These are phyloP conservation scores for Hygrophoropsis aurantiaca DNA, from an alignment of 768 basidiomycete genomes.

Conservation along the genomic window DNA sequence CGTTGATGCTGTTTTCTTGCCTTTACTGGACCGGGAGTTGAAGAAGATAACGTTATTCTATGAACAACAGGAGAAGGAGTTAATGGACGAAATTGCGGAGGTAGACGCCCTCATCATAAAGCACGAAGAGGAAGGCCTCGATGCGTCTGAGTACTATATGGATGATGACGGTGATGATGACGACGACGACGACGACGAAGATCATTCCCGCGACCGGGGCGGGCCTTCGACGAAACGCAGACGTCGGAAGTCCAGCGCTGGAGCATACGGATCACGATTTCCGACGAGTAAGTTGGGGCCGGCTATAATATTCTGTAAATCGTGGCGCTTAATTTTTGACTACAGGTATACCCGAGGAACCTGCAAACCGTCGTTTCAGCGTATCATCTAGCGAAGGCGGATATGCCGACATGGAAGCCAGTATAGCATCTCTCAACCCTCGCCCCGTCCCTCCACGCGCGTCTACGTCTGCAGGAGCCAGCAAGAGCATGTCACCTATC, in stretches of 20 bases:
- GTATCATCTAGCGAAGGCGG: conserved; percentile 50
- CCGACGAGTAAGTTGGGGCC: conserved; percentile 23
- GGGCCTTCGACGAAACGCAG: conserved; percentile 25
- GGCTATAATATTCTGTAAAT: too few species aligned
- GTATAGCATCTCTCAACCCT: conserved; percentile 26
- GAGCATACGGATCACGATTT: conserved; percentile 21
- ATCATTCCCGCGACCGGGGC: conserved; percentile 21
- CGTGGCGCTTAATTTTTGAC: too few species aligned
- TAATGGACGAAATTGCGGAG: conserved; percentile 57
- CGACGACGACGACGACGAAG: conserved; percentile 51
- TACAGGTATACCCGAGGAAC: conserved; percentile 8
- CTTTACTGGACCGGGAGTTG: conserved; percentile 80
- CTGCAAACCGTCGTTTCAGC: conserved; percentile 32
- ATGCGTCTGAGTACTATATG: conserved; percentile 49
- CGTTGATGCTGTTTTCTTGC: conserved; percentile 63
- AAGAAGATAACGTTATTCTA: conserved; percentile 83
- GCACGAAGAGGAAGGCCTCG: conserved; percentile 62
- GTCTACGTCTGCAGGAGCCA: conserved; percentile 22
- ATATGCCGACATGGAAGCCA: conserved; percentile 41
- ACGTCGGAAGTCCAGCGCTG: conserved; percentile 36
- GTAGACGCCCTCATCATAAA: conserved; percentile 55
- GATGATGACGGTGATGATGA: conserved; percentile 52
- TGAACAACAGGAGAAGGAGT: conserved; percentile 68
- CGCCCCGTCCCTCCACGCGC: conserved; percentile 8
- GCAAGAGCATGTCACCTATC: conserved; percentile 34